Conservation (phyloP, 2,329 filamentous ascomycete genomes). For the Clarireedia sp. region DNA sequence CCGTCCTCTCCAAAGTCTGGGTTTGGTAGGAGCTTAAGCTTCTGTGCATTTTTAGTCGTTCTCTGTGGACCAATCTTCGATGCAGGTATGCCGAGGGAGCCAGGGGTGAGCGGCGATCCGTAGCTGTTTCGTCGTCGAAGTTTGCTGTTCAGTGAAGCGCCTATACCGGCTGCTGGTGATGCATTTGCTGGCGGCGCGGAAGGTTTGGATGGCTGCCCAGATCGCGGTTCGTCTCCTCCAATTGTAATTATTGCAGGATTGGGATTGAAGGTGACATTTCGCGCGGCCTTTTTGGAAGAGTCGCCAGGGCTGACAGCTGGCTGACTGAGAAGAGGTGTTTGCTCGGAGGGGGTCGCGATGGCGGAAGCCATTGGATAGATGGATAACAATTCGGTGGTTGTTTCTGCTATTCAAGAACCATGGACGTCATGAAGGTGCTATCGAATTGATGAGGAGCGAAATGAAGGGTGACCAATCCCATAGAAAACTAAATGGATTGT, state of each 20-base stretch:
- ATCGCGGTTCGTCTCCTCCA: constrained; percentile 29
- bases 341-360: constrained; percentile 1
- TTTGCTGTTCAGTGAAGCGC: constrained; percentile 80
- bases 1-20: constrained; percentile 73
- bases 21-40: constrained; percentile 92
- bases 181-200: constrained; percentile 19
- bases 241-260: constrained; percentile 57
- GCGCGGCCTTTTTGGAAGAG: constrained; percentile 1
- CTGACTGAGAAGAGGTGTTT: constrained; percentile 4
- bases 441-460: not conserved
- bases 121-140: constrained; percentile 80
- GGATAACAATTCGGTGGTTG: not conserved
- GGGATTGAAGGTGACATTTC: constrained; percentile 72
- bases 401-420: not conserved
- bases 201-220: not conserved
- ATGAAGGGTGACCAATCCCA: too few species aligned
- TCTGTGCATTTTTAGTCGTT: constrained; percentile 92
- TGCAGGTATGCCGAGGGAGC: constrained; percentile 30
- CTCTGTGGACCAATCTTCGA: constrained; percentile 87
- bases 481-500: too few species aligned
- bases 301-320: not conserved
- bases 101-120: constrained; percentile 37
- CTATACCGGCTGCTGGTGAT: constrained; percentile 39
- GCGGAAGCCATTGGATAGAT: constrained; percentile 3
- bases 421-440: not conserved